phyloP scores from a whole-genome alignment of 305 asterid genomes.

The Rubia peregrina region DNA sequence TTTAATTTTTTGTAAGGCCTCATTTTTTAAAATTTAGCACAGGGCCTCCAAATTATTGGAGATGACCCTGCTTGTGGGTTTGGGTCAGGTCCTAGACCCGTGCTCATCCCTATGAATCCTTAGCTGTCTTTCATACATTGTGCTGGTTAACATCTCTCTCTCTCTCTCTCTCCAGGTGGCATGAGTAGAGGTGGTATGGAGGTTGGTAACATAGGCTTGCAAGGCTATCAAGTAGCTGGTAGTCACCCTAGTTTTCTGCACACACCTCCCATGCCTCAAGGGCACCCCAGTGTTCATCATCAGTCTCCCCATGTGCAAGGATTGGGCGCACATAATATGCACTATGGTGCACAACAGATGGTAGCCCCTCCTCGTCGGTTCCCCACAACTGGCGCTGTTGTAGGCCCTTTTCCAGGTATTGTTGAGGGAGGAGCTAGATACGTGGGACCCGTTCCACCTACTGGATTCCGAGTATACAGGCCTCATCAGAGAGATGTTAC shows the following conservation, averaged over 20 bases:
- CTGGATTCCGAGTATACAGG: constrained; percentile 52
- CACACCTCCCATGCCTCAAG: constrained; percentile 44
- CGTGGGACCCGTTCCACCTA: constrained; percentile 55
- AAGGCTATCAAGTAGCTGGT: constrained; percentile 48
- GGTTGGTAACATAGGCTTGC: constrained; percentile 41
- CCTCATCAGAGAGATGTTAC: constrained; percentile 61
- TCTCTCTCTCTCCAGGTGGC: constrained; percentile 20
- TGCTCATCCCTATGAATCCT: too few species aligned
- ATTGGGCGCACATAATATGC: constrained; percentile 43
- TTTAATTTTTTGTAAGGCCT: too few species aligned
- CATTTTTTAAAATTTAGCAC: too few species aligned
- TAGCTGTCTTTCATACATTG: not conserved
- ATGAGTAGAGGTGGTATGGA: constrained; percentile 38
- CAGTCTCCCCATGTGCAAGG: constrained; percentile 49
- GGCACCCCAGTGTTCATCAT: constrained; percentile 45
- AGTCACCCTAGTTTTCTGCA: constrained; percentile 39
- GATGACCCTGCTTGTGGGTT: too few species aligned
- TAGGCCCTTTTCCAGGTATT: constrained; percentile 25
- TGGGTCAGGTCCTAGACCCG: too few species aligned
- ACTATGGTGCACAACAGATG: constrained; percentile 44
- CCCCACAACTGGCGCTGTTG: constrained; percentile 26
- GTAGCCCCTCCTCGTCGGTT: constrained; percentile 42
- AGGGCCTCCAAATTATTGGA: too few species aligned
- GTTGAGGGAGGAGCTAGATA: constrained; percentile 49
- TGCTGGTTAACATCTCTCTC: not conserved